Evolutionary conservation across 495 filamentous ascomycete species (phyloP), one percentile per base, ranked within the genome.

Genomic region (Bryoglossum gracile): DNA sequence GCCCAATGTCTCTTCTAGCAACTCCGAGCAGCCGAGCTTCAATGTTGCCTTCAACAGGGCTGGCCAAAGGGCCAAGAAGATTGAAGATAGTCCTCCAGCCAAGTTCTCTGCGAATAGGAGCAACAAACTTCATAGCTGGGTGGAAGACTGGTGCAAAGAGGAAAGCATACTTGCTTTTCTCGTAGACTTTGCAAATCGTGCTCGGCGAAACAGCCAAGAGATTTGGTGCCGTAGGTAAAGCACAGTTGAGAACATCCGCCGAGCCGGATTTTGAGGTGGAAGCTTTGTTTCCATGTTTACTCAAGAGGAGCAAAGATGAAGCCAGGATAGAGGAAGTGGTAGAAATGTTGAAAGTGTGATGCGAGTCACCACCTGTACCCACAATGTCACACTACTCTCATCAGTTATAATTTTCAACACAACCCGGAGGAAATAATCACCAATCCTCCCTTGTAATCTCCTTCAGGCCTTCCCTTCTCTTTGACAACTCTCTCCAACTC

Each of bases 61-160:
- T 96, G 17, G 88, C 81, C 11, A 99, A 74, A 1, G 94, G 94
- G 2, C 94, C 92, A 44, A 97, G 77, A 0, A 97, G 73, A 66
- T 98, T 97, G 79, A 97, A 98, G 57, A 98, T 89, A 1, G 92
- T 97, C 36, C 91, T 79, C 67, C 89, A 86, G 42, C 88, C 89
- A 8, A 99, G 77, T 60, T 86, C 81, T 49, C 77, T 83, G 17
- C 94, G 83, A 48, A 95, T 83, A 5, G 80, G 73, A 10, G 88
- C 89, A 17, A 91, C 89, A 62, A 88, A 77, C 56, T 76, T 77
- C 86, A 97, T 95, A 32, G 86, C 89, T 0, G 87, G 87, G 68
- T 99, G 94, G 75, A 96, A 99, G 54, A 89, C 83, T 22, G 90
- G 94, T 0, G 94, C 94, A 63, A 92, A 99, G 23, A 99, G 80